Base-by-base conservation (phyloP, 345 rosid genomes). In the Populus deltoides region DNA sequence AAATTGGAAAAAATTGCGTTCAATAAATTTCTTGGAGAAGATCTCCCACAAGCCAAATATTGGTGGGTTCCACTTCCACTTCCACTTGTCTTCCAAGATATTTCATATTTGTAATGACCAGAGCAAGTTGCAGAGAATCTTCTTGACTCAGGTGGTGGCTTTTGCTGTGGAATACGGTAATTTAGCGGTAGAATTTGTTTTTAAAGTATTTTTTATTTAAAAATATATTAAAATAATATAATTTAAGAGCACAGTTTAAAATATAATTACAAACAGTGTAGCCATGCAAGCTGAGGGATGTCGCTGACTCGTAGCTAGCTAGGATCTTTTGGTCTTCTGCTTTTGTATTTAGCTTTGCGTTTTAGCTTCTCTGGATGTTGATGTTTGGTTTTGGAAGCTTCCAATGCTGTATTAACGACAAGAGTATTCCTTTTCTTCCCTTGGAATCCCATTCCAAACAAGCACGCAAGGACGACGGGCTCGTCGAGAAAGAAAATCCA, bases 11-110 rank as follows among this genome's bases (percentile, higher is more conserved):
- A 31, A 43, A 16, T 16, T 5, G 16, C 22, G 55, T 49, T 49
- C 22, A 15, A 5, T 16, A 15, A 49, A 31, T 72, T 33, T 29
- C 36, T 7, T 1, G 24, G 24, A 4, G 8, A 2, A 7, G 62
- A 4, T 29, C 39, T 27, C 7, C 11, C 31, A 38, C 7, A 10
- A n/a, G 31, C 41, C 53, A 68, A 20, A 9, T 31, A n/a, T 18
- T 1, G 72, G 72, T 68, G 72, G 72, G 72, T 68, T 68, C 24
- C 6, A n/a, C n/a, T n/a, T n/a, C n/a, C n/a, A n/a, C n/a, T n/a
- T n/a, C n/a, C n/a, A 49, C 53, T 68, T 68, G 12, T 68, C 72
- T 41, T 38, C 53, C 13, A 38, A 68, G 72, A 51, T 6, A 68
- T 68, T 29, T 41, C 15, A 22, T 3, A 7, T 12, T 66, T 63